Evolutionary conservation across 2,329 filamentous ascomycete genomes (phyloP), one percentile per base, ranked within the genome.

Genomic region (Phyllosticta citribraziliensis): DNA sequence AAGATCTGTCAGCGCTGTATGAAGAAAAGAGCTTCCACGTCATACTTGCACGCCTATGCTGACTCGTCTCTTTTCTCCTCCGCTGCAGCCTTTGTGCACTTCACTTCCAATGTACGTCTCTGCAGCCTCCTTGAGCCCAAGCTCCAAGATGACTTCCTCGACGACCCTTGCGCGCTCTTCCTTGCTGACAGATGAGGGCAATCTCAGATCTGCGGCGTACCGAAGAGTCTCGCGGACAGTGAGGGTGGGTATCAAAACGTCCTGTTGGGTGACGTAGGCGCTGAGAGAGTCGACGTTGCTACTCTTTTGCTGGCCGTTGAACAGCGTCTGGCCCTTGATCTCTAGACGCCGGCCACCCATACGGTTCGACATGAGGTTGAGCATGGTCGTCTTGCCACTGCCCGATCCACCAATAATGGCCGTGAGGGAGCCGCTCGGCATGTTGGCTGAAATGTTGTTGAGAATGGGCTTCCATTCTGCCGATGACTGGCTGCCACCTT

Each of bases 361-460:
- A 35, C 88, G 81, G 65, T 88, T 84, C 11, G 88, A 85, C 74
- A 91, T 80, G 20, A 85, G 82, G 69, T 90, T 91, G 35, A 91
- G 76, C 62, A 75, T 62, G 1, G 70, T 72, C 2, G 70, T 75
- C 60, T 91, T 91, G 0, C 88, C 88, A 1, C 84, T 87, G 20
- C 88, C 88, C 67, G 85, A 87, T 3, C 87, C 87, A 10, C 88
- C 88, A 62, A 91, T 84, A 58, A 91, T 90, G 9, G 88, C 88
- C 0, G 87, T 90, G 51, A 92, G 72, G 2, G 84, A 87, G 2
- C 88, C 87, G 8, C 82, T 80, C 2, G 79, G 78, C 69, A 91
- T 81, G 24, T 83, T 80, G 2, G 86, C 86, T 64, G 81, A 82
- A 54, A 91, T 82, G 30, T 82, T 80, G 58, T 85, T 76, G 10